Base-by-base conservation (phyloP, 2,329 filamentous ascomycete species). In the Stagonosporopsis rhizophila region DNA sequence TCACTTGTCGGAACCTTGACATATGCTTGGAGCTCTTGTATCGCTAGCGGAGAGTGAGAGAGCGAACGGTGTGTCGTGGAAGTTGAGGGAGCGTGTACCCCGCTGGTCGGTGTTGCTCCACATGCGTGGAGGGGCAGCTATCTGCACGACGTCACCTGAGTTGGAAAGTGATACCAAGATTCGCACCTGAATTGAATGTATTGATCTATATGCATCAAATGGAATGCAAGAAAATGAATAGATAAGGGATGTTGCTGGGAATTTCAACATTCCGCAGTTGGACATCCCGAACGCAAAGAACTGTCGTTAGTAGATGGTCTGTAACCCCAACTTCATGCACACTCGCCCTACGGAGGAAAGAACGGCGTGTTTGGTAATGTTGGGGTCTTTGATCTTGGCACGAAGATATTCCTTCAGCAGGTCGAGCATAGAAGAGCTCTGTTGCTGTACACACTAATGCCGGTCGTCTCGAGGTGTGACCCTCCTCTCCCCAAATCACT, bases 391-490 rank as follows among this genome's bases (percentile, higher is more conserved):
- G 62, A 80, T 89, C 80, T 89, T 79, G 86, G 86, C 86, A 88
- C 84, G 85, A 80, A 79, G 75, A 80, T 77, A 75, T 82, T 87
- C 86, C 85, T 88, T 88, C 85, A 88, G 85, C 83, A 82, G 65
- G 79, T 79, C 81, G 81, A 80, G 81, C 83, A 87, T 85, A 76
- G 80, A 72, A 80, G 75, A 78, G 79, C 80, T 76, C 81, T 69
- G 83, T 80, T 80, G 85, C 85, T 88, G 86, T 89, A 89, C 86
- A 88, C 86, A 89, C 85, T 83, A 83, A 88, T 88, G 86, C 86
- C 83, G 77, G 74, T 61, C 64, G 53, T 57, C 45, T 53, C 23
- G 66, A 66, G 62, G 54, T 59, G 37, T 59, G 50, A 58, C 57
- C 52, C 57, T 56, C 61, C 38, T 56, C 41, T 56, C 52, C 44